Conservation (phyloP, 1,284 basidiomycete genomes). For the Sparassis latifolia region DNA sequence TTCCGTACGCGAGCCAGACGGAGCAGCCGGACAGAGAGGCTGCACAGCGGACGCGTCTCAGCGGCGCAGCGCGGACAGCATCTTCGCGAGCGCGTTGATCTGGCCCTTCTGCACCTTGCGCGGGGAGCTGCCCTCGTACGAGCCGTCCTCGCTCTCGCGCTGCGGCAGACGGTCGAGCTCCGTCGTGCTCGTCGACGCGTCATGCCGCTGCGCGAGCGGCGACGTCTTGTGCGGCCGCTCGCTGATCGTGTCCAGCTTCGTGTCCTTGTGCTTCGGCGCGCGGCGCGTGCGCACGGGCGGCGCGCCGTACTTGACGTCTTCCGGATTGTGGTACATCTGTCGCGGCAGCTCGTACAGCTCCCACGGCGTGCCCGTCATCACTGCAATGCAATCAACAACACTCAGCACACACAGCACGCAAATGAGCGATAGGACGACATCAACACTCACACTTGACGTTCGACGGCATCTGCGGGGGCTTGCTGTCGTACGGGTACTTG, state of each 20-base stretch:
- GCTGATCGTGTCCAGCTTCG: conserved; percentile 60
- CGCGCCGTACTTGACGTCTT: conserved; percentile 53
- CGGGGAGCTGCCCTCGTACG: conserved; percentile 27
- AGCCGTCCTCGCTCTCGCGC: conserved; percentile 27
- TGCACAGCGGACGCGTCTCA: conserved; percentile 25
- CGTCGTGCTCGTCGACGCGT: conserved; percentile 63
- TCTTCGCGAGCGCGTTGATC: conserved; percentile 78
- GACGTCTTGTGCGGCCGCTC: conserved; percentile 47
- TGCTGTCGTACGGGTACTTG: conserved; percentile 18
- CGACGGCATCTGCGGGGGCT: conserved; percentile 36
- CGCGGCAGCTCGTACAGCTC: conserved; percentile 62
- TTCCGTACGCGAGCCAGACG: too few species aligned
- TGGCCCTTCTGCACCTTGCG: conserved; percentile 82
- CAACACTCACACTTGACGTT: conserved; percentile 71
- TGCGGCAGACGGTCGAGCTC: conserved; percentile 47
- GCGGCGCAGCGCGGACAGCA: conserved; percentile 71
- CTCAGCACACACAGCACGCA: background rate
- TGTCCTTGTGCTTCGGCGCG: conserved; percentile 57
- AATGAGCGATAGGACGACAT: conserved; percentile 7
- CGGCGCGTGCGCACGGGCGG: conserved; percentile 60
- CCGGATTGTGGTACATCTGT: conserved; percentile 51
- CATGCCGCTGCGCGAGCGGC: conserved; percentile 33
- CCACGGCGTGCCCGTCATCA: conserved; percentile 71
- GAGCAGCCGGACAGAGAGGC: background rate
- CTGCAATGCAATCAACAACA: conserved; percentile 28